These are phyloP conservation scores for Acacia crassicarpa DNA, from an alignment of 306 rosid genomes.

Conservation along the genomic window DNA sequence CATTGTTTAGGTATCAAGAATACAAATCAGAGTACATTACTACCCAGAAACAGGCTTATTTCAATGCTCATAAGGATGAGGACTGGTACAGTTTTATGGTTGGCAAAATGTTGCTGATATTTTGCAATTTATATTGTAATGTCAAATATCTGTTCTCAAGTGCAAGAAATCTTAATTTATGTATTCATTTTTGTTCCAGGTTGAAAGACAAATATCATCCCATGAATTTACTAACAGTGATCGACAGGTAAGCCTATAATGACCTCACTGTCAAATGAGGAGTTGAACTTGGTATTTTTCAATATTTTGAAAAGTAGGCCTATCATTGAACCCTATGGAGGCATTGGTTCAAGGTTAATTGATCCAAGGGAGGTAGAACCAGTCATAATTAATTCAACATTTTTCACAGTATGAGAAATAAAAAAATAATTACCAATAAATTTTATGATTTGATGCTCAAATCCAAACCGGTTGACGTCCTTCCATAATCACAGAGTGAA, in stretches of 20 bases:
- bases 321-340: neutral
- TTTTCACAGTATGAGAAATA: neutral
- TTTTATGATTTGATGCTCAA: neutral
- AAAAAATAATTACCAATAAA: neutral
- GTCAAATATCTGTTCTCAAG: neutral
- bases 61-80: slow-evolving; percentile 91
- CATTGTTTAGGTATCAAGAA: slow-evolving; percentile 78
- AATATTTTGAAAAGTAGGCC: neutral
- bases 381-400: neutral
- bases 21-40: slow-evolving; percentile 92
- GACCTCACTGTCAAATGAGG: slow-evolving; percentile 18
- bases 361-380: neutral
- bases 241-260: slow-evolving; percentile 68
- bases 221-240: slow-evolving; percentile 79
- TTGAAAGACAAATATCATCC: slow-evolving; percentile 98
- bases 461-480: neutral
- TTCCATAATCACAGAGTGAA: neutral
- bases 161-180: slow-evolving; percentile 20
- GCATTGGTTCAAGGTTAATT: neutral
- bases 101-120: slow-evolving; percentile 4
- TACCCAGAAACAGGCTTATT: slow-evolving; percentile 87
- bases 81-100: slow-evolving; percentile 60
- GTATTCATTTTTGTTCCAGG: slow-evolving; percentile 51
- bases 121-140: slow-evolving; percentile 19
- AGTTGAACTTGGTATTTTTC: neutral